Evolutionary conservation across 805 yeast species (phyloP), one percentile per base, ranked within the genome.

Genomic region (Saccharomycopsis schoenii): DNA sequence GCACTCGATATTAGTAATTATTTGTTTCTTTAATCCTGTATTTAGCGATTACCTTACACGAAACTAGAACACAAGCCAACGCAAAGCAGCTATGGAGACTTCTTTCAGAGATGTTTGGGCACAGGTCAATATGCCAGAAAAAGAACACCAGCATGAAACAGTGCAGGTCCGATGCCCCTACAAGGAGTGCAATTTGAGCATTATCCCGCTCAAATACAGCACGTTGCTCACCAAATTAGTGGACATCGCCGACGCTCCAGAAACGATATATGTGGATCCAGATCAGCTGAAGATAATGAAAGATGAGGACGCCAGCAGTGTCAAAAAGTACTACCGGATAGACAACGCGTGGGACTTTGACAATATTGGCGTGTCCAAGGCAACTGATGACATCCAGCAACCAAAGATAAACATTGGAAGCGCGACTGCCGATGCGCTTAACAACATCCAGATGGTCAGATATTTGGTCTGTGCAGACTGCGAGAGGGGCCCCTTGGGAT

Each of bases 401-500:
- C 57, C 61, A 61, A 56, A 15, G 42, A 54, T 36, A 14, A 10
- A 74, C 8, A 61, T 61, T 0, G 67, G 67, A 2, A 63, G 59
- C n/a, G 60, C 61, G 14, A 69, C 68, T 2, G 62, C 62, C 3
- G 65, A 64, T n/a, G 65, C 67, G 1, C 67, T 65, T 11, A 60
- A 68, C 14, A 62, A 67, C 9, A 58, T 74, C 14, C 71, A 72
- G 29, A 71, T 86, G 24, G 79, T 79, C 56, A 73, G 90, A 59
- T 76, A 83, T 56, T 70, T 88, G 50, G 77, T 84, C 1, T 88
- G 96, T 69, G 82, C 90, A 4, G 91, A 85, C 63, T 88, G 96
- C 72, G 92, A 87, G 66, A 76, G 78, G 61, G 96, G 96, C 0
- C 93, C 93, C 0, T 67, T 88, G 19, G 96, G 96, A 21, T 84